A percentile compares a stretch with the other conserved stretches of the same genome.
Conservation (phyloP, 2,329 filamentous ascomycete species). For the Aspergillus latus region DNA sequence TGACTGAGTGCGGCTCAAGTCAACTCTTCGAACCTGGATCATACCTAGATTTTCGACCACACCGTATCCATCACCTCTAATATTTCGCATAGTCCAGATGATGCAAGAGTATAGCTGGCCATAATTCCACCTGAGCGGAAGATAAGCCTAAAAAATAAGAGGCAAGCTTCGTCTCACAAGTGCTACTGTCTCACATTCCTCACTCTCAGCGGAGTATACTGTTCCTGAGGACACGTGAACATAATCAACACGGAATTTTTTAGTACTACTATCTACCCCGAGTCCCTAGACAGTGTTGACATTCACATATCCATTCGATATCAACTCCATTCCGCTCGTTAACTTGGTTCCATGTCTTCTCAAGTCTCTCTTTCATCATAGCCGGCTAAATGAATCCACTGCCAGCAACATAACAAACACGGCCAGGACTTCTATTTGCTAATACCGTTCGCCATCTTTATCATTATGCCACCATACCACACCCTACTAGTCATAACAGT, state of each 20-base stretch:
- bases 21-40: not conserved
- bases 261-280: not conserved
- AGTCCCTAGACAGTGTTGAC: not conserved
- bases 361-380: not conserved
- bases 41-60: not conserved
- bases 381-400: not conserved
- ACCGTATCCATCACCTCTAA: too few species aligned
- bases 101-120: not conserved
- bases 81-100: too few species aligned
- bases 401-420: not conserved
- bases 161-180: not conserved
- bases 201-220: not conserved
- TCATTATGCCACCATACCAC: conserved; percentile 15
- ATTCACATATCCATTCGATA: not conserved
- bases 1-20: not conserved
- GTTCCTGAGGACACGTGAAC: conserved; percentile 5
- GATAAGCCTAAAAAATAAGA: not conserved
- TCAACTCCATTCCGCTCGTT: not conserved
- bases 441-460: not conserved
- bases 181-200: not conserved
- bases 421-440: not conserved
- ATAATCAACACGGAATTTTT: not conserved
- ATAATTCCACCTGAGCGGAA: not conserved
- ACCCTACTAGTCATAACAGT: conserved; percentile 35
- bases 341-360: not conserved